Conservation (phyloP, 2,329 filamentous ascomycete genomes). For the Trichophaea hybrida region DNA sequence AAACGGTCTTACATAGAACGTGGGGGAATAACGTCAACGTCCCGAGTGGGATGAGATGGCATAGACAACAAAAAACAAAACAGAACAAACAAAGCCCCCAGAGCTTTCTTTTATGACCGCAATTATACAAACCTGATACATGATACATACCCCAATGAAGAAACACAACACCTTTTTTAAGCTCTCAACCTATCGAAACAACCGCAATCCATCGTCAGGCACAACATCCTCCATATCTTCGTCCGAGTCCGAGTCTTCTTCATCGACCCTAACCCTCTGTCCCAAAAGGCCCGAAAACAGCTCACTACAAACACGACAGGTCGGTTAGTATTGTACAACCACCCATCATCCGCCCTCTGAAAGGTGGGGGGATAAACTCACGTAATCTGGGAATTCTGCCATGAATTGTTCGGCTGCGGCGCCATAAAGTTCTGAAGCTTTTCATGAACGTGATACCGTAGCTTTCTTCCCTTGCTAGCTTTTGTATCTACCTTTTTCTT, state of each 20-base stretch:
- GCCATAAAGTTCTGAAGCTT: slow-evolving; percentile 98
- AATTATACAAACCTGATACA: too few relatives aligned
- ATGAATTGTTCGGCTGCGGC: slow-evolving; percentile 62
- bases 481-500: slow-evolving; percentile 85
- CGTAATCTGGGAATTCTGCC: slow-evolving; percentile 69
- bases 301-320: slow-evolving; percentile 28
- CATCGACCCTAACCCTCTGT: slow-evolving; percentile 50
- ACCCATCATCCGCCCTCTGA: background rate
- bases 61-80: too few relatives aligned
- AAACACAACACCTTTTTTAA: too few relatives aligned
- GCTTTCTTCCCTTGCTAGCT: slow-evolving; percentile 85
- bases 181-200: background rate
- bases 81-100: too few relatives aligned
- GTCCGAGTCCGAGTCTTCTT: slow-evolving; percentile 41
- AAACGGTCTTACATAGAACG: too few relatives aligned
- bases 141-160: too few relatives aligned
- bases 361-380: slow-evolving; percentile 12
- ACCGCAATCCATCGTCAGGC: background rate
- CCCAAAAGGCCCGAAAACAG: slow-evolving; percentile 65
- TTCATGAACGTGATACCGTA: slow-evolving; percentile 89
- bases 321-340: background rate
- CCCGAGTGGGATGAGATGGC: too few relatives aligned
- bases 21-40: too few relatives aligned
- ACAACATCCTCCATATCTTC: slow-evolving; percentile 26
- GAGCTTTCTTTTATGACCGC: too few relatives aligned